Evolutionary conservation across 2,329 filamentous ascomycete species (phyloP), one percentile per base, ranked within the genome.

Genomic region (Furcasterigmium furcatum): DNA sequence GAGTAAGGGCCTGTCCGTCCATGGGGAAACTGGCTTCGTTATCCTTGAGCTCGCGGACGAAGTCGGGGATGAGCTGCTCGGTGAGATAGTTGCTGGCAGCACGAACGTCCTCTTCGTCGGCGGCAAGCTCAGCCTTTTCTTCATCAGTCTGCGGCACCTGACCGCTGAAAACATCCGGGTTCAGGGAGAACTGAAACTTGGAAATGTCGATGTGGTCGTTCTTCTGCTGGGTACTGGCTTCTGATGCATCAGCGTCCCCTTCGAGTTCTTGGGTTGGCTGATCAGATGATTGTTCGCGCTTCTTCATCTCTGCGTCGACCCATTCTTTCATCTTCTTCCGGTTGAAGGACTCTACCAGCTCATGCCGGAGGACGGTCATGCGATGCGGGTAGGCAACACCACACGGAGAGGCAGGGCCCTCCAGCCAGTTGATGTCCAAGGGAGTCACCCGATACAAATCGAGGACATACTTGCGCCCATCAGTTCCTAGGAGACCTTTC

Each of bases 1-100:
- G 84, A 58, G 87, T 89, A 47, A 99, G 76, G 18, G 92, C 96
- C 59, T 88, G 82, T n/a, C 94, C 94, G 58, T 99, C 95, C 90
- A 97, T 96, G 12, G 94, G 94, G 73, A 97, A 97, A 58, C 92
- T 94, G 54, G 96, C 86, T 55, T 99, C 92, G 7, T 90, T 91
- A 54, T 95, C 89, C 61, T 87, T 86, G 47, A 99, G 79, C 58
- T 99, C 92, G 51, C 86, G 84, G 47, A 97, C 70, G 46, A 99
- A 76, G 46, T 87, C 82, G n/a, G 92, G 91, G 53, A 99, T 87
- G 45, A 90, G 81, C 49, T 86, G 84, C 9, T 83, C 76, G 9
- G 82, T 82, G 41, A 99, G 76, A 65, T 87, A 91, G 44, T 82
- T 75, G 70, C 91, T 94, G 24, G 90, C 90, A 46, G 85, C 82